phyloP scores from a whole-genome alignment of 139 green algal species.

The Chlorella vulgaris region DNA sequence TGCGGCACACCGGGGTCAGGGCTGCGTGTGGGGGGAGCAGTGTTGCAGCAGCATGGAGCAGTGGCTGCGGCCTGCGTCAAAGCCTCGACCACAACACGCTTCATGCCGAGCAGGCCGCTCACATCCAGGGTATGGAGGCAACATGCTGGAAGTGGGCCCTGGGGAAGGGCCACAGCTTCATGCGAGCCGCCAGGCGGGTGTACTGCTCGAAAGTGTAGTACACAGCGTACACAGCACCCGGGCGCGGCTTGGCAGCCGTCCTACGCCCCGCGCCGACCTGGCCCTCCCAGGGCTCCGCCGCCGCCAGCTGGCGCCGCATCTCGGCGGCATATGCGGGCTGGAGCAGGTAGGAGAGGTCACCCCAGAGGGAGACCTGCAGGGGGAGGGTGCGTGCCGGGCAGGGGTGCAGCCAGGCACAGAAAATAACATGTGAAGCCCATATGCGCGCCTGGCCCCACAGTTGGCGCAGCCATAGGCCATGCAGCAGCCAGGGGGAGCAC shows the following conservation, averaged over 20 bases:
- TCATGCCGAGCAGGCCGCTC: neutral
- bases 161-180: constrained; percentile 52
- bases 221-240: constrained; percentile 18
- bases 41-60: neutral
- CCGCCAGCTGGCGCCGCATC: neutral
- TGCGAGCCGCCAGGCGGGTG: constrained; percentile 5
- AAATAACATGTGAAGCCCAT: too few species aligned
- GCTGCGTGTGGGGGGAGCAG: neutral
- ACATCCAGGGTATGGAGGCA: constrained; percentile 34
- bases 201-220: constrained; percentile 45
- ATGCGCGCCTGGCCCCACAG: too few species aligned
- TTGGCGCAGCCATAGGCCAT: neutral
- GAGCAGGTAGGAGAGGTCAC: constrained; percentile 42
- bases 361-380: constrained; percentile 20
- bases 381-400: neutral
- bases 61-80: neutral
- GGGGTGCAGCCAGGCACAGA: too few species aligned
- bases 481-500: neutral
- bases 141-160: constrained; percentile 42
- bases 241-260: neutral
- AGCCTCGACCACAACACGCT: neutral
- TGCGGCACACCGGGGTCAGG: neutral
- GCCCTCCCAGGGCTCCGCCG: neutral
- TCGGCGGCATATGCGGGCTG: constrained; percentile 9
- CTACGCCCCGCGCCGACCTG: neutral